A percentile compares a stretch with the other conserved stretches of the same genome.
These are phyloP conservation scores for Candida easanensis DNA, from an alignment of 805 yeast species.

Conservation along the genomic window DNA sequence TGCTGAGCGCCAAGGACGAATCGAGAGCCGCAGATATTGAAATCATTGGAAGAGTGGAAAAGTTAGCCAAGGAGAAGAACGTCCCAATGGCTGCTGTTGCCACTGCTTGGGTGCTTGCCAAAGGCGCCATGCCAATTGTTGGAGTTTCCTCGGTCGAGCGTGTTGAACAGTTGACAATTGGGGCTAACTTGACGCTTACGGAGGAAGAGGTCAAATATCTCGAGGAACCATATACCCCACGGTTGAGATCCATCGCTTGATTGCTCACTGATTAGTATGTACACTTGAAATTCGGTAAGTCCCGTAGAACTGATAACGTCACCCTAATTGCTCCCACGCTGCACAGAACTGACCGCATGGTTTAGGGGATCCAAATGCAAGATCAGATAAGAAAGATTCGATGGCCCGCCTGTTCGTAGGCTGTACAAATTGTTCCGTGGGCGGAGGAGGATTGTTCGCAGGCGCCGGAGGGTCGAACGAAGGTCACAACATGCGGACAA, in stretches of 20 bases:
- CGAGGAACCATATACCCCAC: conserved; percentile 24
- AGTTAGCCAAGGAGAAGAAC: conserved; percentile 42
- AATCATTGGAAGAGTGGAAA: conserved; percentile 51
- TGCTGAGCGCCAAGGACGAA: conserved; percentile 1
- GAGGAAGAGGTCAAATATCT: conserved; percentile 20
- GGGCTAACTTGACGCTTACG: conserved; percentile 37
- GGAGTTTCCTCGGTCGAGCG: conserved; percentile 48
- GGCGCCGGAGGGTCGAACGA: no score
- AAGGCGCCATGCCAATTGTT: conserved; percentile 54
- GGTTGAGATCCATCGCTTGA: conserved; percentile 6
- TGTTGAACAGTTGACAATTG: conserved; percentile 48
- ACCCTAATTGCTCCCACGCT: no score
- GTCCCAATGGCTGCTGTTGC: conserved; percentile 53
- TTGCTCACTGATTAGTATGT: no score
- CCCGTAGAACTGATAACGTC: no score
- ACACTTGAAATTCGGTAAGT: no score
- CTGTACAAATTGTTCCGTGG: no score
- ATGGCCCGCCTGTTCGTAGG: no score
- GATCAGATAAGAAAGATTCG: no score
- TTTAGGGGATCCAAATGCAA: no score
- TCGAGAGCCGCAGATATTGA: conserved; percentile 26
- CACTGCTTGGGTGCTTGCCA: conserved; percentile 49
- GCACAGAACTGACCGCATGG: no score
- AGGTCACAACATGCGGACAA: no score
- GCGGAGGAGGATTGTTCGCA: no score